phyloP scores from a whole-genome alignment of 2,329 filamentous ascomycete genomes.

The Diaporthe amygdali region DNA sequence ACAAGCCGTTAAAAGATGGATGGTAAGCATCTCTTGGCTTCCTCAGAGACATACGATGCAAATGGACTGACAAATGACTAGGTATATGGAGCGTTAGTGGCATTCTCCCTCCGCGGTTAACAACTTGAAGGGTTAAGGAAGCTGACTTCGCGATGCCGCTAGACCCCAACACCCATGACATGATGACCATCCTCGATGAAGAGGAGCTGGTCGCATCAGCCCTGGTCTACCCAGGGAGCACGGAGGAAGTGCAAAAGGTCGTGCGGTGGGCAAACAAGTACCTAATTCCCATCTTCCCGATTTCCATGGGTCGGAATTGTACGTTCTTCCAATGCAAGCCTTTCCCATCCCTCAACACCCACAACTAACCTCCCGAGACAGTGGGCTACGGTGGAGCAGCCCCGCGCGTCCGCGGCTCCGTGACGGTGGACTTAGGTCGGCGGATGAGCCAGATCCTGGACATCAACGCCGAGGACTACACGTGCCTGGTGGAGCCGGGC shows the following conservation, averaged over 20 bases:
- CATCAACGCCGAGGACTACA: conserved; percentile 43
- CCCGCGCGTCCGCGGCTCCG: conserved; percentile 46
- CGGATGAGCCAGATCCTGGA: conserved; percentile 46
- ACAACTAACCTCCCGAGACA: not conserved
- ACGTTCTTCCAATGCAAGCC: not conserved
- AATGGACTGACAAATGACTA: not conserved
- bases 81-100: conserved; percentile 29
- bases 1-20: conserved; percentile 45
- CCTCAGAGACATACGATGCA: not conserved
- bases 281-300: conserved; percentile 42
- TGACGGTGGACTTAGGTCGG: conserved; percentile 46
- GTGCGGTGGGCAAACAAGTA: conserved; percentile 41
- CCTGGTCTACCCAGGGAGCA: conserved; percentile 38
- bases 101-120: not conserved
- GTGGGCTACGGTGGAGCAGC: conserved; percentile 50
- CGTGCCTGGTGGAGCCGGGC: conserved; percentile 48
- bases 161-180: conserved; percentile 39
- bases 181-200: conserved; percentile 44
- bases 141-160: not conserved
- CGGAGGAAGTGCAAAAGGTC: conserved; percentile 39
- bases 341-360: not conserved
- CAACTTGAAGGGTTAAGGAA: conserved; percentile 16
- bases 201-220: conserved; percentile 48
- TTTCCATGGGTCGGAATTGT: conserved; percentile 43
- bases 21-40: conserved; percentile 36